Evolutionary conservation across 345 rosid genomes (phyloP).

Genomic region (Camelina sativa): DNA sequence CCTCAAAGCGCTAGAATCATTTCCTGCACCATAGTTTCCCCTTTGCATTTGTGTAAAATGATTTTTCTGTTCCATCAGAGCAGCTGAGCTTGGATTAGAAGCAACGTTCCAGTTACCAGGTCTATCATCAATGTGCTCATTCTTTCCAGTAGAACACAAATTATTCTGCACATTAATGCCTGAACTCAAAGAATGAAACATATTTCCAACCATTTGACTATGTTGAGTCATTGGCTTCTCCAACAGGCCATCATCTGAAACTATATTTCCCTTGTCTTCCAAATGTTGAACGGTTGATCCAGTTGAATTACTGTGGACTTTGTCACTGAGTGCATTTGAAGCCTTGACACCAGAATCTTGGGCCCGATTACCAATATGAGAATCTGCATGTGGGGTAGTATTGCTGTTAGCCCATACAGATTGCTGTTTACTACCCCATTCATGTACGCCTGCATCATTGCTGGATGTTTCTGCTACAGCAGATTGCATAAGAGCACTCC

Average conservation of each 20-base stretch:
- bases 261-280: conserved; percentile 50
- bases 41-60: conserved; percentile 46
- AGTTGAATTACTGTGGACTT: conserved; percentile 52
- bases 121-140: conserved; percentile 50
- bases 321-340: conserved; percentile 45
- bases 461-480: conserved; percentile 91
- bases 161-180: conserved; percentile 48
- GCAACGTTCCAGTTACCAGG: conserved; percentile 52
- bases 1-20: conserved; percentile 46
- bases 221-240: conserved; percentile 56
- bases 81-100: conserved; percentile 49
- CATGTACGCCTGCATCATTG: conserved; percentile 48
- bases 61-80: conserved; percentile 45
- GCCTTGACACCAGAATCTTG: conserved; percentile 30
- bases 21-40: conserved; percentile 47
- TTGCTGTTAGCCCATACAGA: conserved; percentile 18
- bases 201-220: conserved; percentile 51
- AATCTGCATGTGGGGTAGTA: background rate
- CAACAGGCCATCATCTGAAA: conserved; percentile 49
- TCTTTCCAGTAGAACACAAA: conserved; percentile 48
- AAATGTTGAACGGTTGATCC: conserved; percentile 45
- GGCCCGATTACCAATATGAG: conserved; percentile 4
- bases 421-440: conserved; percentile 33
- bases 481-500: conserved; percentile 99
- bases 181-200: conserved; percentile 45